phyloP scores from a whole-genome alignment of 768 basidiomycete species.

The Leucosporidium yakuticum region DNA sequence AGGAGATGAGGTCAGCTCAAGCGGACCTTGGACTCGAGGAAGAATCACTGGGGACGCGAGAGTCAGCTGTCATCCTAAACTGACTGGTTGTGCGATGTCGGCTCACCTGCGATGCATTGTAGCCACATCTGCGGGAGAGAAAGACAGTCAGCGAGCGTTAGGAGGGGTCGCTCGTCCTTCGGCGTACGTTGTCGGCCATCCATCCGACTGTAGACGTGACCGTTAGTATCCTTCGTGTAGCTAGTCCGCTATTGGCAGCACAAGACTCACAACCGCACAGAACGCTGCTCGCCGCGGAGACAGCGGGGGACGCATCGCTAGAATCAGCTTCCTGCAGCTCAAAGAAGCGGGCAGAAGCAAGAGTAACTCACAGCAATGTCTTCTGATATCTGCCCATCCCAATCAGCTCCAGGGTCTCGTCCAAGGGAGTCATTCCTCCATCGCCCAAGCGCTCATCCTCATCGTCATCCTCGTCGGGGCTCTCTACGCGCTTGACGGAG shows the following conservation, averaged over 20 bases:
- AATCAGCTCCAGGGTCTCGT: conserved; percentile 81
- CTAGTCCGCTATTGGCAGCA: neutral
- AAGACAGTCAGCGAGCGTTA: neutral
- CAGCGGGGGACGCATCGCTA: conserved; percentile 38
- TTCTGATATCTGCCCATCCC: conserved; percentile 50
- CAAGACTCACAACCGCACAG: conserved; percentile 72
- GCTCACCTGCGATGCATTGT: conserved; percentile 46
- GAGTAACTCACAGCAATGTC: conserved; percentile 53
- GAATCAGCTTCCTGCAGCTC: conserved; percentile 77
- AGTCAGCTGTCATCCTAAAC: neutral
- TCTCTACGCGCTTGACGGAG: no score
- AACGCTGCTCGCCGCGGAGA: conserved; percentile 48
- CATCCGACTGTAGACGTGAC: conserved; percentile 55
- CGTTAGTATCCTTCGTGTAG: neutral
- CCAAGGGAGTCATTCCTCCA: conserved; percentile 50
- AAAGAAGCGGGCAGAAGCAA: conserved; percentile 30
- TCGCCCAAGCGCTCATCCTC: neutral
- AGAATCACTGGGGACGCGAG: conserved; percentile 69
- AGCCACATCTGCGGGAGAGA: conserved; percentile 72
- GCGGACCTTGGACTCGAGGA: conserved; percentile 72
- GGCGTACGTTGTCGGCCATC: conserved; percentile 84
- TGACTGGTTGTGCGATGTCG: no score
- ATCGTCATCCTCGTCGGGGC: neutral
- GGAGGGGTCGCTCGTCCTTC: conserved; percentile 10
- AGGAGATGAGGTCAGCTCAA: neutral